Base-by-base conservation (phyloP, 495 filamentous ascomycete genomes). In the Penicillium malachiteum region DNA sequence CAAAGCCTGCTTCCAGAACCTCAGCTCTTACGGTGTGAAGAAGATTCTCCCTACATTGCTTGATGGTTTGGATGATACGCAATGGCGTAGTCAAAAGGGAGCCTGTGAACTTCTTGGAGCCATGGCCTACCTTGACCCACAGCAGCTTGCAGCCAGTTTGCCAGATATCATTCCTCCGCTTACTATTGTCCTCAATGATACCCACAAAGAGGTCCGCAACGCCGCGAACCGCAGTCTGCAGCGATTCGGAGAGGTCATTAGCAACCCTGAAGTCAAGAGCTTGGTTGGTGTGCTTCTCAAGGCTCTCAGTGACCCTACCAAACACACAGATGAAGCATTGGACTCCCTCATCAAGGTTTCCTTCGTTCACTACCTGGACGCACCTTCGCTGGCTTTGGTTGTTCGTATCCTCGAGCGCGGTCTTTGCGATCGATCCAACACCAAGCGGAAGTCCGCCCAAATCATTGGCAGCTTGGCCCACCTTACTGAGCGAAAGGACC, bases 71-170 rank as follows among this genome's bases (percentile, higher is more conserved):
- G 91, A 96, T 52, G 95, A 98, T 47, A 83, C 87, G 32, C 94
- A 97, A 68, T 98, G 94, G 94, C 86, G 94, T 62, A 96, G 90
- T 74, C 97, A 98, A 69, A 97, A 96, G 73, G 94, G 94, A 59
- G 94, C 94, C 50, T 97, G 94, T 62, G 94, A 98, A 63, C 82
- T 95, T 9, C 82, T 98, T 16, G 94, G 94, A 65, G 93, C 93
- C 52, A 97, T 97, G 93, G 95, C 94, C 9, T 97, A 98, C 67
- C 81, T 98, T 14, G 92, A 96, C 63, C 94, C 94, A 6, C 86
- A 97, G 53, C 94, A 97, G 65, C 80, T 98, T 13, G 92, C 94
- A 1, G 81, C 87, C 50, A 97, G 92, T 64, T 72, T 98, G 57
- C 95, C 94, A 0, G 91, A 93, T 49, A 98, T 98, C 55, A 98